Conservation (phyloP, 257 asterid species). For the Ocimum tenuiflorum region DNA sequence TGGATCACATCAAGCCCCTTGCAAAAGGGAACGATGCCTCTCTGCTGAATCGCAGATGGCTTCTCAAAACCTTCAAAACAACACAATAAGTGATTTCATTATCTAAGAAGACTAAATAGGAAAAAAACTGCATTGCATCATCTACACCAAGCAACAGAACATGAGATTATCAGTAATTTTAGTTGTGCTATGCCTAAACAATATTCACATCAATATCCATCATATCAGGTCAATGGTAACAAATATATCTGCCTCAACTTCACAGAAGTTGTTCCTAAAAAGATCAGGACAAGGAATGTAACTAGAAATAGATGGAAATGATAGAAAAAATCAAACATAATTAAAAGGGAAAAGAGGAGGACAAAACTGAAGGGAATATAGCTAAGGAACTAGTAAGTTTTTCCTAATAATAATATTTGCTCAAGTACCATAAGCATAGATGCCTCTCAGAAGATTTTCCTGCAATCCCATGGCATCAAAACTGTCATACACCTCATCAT, state of each 20-base stretch:
- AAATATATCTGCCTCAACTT: background rate
- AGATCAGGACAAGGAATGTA: background rate
- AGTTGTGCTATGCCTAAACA: background rate
- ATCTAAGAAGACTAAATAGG: background rate
- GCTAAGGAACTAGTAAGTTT: background rate
- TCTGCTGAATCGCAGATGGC: conserved; percentile 64
- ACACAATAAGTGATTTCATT: background rate
- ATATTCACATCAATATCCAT: background rate
- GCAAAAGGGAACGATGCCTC: conserved; percentile 60
- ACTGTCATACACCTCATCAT: conserved; percentile 49
- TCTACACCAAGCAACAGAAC: background rate
- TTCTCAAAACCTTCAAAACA: conserved; percentile 49
- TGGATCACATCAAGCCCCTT: conserved; percentile 56
- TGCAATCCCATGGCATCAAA: conserved; percentile 50
- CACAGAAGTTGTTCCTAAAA: background rate
- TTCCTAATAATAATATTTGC: background rate
- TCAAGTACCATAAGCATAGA: conserved; percentile 50
- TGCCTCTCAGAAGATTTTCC: conserved; percentile 58
- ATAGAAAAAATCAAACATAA: background rate
- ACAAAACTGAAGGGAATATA: background rate
- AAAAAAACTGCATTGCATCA: background rate
- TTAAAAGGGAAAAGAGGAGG: background rate
- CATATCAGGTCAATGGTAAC: background rate
- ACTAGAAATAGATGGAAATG: background rate
- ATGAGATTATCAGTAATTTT: background rate